Evolutionary conservation across 257 asterid genomes (phyloP), one percentile per base, ranked within the genome.

Genomic region (Petrea volubilis): DNA sequence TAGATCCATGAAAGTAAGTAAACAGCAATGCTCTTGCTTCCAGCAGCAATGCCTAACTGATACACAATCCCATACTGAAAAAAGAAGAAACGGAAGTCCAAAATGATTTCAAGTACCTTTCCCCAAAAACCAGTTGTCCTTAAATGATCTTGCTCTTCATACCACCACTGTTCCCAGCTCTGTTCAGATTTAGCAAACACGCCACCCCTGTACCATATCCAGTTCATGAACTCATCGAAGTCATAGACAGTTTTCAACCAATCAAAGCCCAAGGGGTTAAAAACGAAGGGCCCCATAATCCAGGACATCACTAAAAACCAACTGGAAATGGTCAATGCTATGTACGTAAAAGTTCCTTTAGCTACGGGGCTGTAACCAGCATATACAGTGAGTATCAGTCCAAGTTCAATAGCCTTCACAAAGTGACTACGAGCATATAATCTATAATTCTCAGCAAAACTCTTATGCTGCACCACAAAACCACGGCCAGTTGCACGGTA

Each of bases 101-200:
- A 76, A 67, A 91, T 82, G 60, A 85, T 84, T 81, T 94, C 99
- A 70, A 90, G 64, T 41, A 85, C 53, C 79, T 87, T 91, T 57
- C 99, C 99, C 95, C 90, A 91, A 36, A 89, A 69, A 72, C 99
- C 99, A 59, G 99, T 94, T 47, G 95, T 91, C 79, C 99, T 86
- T 52, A 94, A 71, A 83, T 94, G 99, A 81, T 91, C 98, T 74
- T 91, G 98, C 85, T 95, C 99, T 84, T 95, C 99, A 7, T 86
- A 74, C 99, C 99, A 95, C 99, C 99, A 95, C 77, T 86, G 79
- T 83, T 95, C 96, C 98, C 99, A 95, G 88, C 99, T 91, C 82
- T 91, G 98, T 68, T 95, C 98, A 34, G 97, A 14, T 80, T 90
- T 95, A 8, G 93, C 83, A 82, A 95, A 95, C 69, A 95, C 99